Evolutionary conservation across 139 green algal genomes (phyloP), one percentile per base, ranked within the genome.

Genomic region (Coccomyxa sp.): DNA sequence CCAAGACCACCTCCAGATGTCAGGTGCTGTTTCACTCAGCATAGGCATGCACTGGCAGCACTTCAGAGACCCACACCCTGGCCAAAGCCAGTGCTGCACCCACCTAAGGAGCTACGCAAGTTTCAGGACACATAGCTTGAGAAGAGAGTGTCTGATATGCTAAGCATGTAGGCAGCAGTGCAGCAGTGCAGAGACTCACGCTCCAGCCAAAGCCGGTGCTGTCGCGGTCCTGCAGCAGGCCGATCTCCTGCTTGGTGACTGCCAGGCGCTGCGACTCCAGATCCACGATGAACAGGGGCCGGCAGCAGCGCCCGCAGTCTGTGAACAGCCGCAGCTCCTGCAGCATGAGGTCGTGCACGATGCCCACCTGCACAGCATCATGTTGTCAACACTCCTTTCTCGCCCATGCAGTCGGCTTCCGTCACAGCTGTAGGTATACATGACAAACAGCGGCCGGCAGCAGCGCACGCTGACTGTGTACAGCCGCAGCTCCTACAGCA

Each of bases 281-380:
- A 72, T 97, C 88, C 36, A 99, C 94, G 55, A 99, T 96, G 84
- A 98, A 98, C 34, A 99, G 88, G 38, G 94, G 94, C 6, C 94
- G 87, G 70, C 82, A 94, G 74, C 89, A 93, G 36, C 94, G 90
- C n/a, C 94, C 94, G 33, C 85, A 93, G 79, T 98, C 94, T 8
- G 92, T 96, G 86, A 91, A 93, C 69, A 98, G 81, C 2, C 94
- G 86, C 78, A 98, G 86, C 91, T 98, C 94, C 68, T 93, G 89
- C 55, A 96, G 83, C 14, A 81, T 80, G 35, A 94, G 90, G 89
- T 98, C 93, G 74, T 96, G 92, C 75, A 98, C 94, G 69, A 98
- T 89, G 12, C 88, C 85, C 36, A 97, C 88, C 79, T 91, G 70
- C 29, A 71, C 5, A n/a, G n/a, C n/a, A n/a, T n/a, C n/a, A n/a